Evolutionary conservation across 2,329 filamentous ascomycete genomes (phyloP), one percentile per base, ranked within the genome.

Genomic region (Sphaerulina vaccinii): DNA sequence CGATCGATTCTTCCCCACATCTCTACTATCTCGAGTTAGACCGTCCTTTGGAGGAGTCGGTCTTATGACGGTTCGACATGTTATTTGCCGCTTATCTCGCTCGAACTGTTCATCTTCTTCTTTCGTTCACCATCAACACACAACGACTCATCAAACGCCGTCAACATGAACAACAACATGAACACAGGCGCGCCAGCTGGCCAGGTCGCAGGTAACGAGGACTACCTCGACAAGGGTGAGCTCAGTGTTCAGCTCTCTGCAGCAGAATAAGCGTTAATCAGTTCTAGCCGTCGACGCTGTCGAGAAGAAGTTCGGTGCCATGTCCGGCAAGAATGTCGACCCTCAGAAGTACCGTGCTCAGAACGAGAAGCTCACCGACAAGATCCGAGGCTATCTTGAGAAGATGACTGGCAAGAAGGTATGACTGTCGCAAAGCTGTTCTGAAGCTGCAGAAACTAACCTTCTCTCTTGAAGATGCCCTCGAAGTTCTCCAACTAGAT

Each of bases 341-440:
- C 58, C 65, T 7, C 50, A 45, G 46, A 65, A 66, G 58, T 57
- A 62, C 39, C 52, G 65, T 32, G 49, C 48, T 13, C 58, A 59
- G 39, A 68, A 68, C 47, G 65, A 68, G 60, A 68, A 67, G 62
- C 57, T 68, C 51, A 66, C 64, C 48, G 65, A 68, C 43, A 65
- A 62, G 50, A 54, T 59, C 13, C 59, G 65, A 32, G 57, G 51
- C 19, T 60, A 62, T 40, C 62, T 67, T 40, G 65, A 67, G 60
- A 65, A 67, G 62, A 50, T 57, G 10, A 65, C 65, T 13, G 65
- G 65, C 48, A 65, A 66, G 63, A 59, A 66, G 51, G 65, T 66
- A 29, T 37, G 49, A 11, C 6, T 29, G 10, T 27, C 11, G 13
- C n/a, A 13, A 9, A 21, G 16, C 7, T 5, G 22, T 15, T 11